A percentile compares a stretch with the other conserved stretches of the same genome.
These are phyloP conservation scores for Solanum chmielewskii DNA, from an alignment of 257 asterid species.

Conservation along the genomic window DNA sequence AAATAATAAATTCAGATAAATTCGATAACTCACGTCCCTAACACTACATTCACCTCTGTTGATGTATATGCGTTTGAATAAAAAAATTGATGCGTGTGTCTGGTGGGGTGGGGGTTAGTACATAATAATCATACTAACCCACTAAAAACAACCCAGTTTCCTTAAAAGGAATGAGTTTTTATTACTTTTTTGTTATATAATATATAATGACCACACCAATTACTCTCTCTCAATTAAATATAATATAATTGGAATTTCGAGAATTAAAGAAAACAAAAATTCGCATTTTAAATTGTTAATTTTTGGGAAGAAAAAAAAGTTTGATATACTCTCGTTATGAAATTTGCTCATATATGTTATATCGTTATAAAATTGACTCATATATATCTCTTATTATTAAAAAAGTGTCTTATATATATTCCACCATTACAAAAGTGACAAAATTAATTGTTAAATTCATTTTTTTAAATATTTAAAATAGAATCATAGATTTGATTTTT, in stretches of 20 bases:
- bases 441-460: too few species aligned
- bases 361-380: too few species aligned
- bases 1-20: neutral
- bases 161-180: constrained; percentile 34
- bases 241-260: neutral
- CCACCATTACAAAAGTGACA: neutral
- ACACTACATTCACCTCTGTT: neutral
- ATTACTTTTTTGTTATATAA: constrained; percentile 14
- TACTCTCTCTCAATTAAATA: neutral
- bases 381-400: too few species aligned
- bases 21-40: rapidly evolving
- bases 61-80: neutral
- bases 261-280: neutral
- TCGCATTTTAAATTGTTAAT: neutral
- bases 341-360: rapidly evolving
- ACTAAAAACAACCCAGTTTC: constrained; percentile 11
- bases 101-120: neutral
- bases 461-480: too few species aligned
- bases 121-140: constrained; percentile 21
- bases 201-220: constrained; percentile 11
- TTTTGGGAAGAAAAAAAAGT: too few species aligned
- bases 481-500: neutral
- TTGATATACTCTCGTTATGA: too few species aligned
- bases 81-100: neutral
- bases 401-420: too few species aligned